Conservation (phyloP, 345 rosid genomes). For the Melastoma malabathricum region DNA sequence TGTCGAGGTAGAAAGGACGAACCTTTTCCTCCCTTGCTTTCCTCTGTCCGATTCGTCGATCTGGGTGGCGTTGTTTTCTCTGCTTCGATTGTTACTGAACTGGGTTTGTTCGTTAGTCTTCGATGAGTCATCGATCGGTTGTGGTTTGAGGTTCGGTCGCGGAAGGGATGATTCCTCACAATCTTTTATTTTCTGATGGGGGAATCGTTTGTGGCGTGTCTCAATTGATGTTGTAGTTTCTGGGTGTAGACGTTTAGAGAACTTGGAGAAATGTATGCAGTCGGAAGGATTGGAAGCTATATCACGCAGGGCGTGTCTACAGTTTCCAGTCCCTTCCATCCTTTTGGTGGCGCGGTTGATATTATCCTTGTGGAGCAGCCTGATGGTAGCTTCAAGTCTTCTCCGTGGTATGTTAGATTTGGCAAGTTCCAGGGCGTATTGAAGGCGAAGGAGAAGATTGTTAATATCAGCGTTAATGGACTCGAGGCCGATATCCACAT, state of each 20-base stretch:
- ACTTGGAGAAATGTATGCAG: constrained; percentile 47
- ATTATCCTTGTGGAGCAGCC: constrained; percentile 87
- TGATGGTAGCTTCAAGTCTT: constrained; percentile 84
- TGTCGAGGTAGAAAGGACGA: too few relatives aligned
- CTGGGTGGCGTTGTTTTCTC: not conserved
- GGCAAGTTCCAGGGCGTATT: constrained; percentile 97
- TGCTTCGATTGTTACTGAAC: too few relatives aligned
- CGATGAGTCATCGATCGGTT: too few relatives aligned
- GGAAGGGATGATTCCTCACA: too few relatives aligned
- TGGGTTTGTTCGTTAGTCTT: too few relatives aligned
- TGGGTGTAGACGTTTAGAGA: too few relatives aligned
- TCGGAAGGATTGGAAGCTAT: constrained; percentile 77
- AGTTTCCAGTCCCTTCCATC: constrained; percentile 80
- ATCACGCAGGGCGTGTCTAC: constrained; percentile 73
- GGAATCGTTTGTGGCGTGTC: not conserved
- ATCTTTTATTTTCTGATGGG: too few relatives aligned
- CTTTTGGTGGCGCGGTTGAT: constrained; percentile 98
- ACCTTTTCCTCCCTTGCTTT: not conserved
- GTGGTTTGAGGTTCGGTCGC: too few relatives aligned
- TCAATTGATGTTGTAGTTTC: not conserved
- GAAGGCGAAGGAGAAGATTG: constrained; percentile 54
- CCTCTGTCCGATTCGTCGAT: not conserved
- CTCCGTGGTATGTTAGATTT: constrained; percentile 95
- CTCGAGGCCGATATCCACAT: constrained; percentile 55
- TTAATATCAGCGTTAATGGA: constrained; percentile 54